These are phyloP conservation scores for Apodospora peruviana DNA, from an alignment of 495 filamentous ascomycete genomes.

Conservation along the genomic window DNA sequence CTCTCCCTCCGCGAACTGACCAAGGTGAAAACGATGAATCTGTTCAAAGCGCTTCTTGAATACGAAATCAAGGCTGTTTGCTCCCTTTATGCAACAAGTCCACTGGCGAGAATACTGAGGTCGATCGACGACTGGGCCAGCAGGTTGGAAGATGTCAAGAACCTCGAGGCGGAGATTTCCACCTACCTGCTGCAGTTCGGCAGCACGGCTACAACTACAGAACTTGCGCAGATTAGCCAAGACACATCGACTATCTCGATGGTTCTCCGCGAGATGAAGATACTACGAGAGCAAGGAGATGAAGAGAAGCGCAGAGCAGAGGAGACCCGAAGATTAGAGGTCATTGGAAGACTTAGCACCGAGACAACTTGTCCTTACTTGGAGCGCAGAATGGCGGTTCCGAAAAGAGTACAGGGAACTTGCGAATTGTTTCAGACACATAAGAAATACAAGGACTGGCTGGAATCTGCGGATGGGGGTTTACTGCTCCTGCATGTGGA, in stretches of 20 bases:
- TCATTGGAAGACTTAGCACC: neutral
- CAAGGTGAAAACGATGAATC: neutral
- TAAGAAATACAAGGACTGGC: neutral
- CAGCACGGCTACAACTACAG: neutral
- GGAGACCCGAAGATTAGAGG: neutral
- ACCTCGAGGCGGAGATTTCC: neutral
- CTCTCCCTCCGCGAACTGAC: neutral
- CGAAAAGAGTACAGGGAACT: neutral
- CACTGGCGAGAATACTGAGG: neutral
- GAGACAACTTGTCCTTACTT: neutral
- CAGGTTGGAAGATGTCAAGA: neutral
- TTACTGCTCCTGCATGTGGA: neutral
- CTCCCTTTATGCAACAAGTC: neutral
- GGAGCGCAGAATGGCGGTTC: neutral
- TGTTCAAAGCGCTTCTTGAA: neutral
- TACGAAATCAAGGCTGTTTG: neutral
- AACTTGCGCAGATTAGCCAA: neutral
- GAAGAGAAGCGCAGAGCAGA: neutral
- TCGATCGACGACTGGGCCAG: neutral
- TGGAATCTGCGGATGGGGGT: neutral
- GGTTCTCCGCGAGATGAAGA: neutral
- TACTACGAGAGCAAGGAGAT: neutral
- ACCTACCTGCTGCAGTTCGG: neutral
- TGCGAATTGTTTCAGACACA: neutral
- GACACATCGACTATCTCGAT: neutral